Percentiles rank a stretch among this genome's conserved stretches.
These are phyloP conservation scores for Sindora glabra DNA, from an alignment of 306 rosid species.

Conservation along the genomic window DNA sequence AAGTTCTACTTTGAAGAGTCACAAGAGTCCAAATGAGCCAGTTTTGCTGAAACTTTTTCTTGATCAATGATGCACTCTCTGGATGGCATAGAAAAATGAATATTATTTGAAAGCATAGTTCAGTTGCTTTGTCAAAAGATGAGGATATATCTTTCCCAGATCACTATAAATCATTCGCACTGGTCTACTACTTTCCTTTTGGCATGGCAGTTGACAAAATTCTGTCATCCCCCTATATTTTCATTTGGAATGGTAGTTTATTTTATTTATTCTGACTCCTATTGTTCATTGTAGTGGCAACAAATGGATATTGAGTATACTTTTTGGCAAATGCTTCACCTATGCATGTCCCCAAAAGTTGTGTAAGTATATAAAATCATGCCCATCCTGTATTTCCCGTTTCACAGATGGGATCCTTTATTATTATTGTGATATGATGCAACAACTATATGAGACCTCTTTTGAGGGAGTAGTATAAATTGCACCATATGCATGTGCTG, in stretches of 20 bases:
- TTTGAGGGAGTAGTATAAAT: neutral
- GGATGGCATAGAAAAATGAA: neutral
- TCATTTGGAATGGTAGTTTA: neutral
- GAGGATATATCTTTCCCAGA: neutral
- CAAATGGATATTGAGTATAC: conserved; percentile 99
- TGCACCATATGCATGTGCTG: too few species aligned
- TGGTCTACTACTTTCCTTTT: neutral
- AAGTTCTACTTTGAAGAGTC: neutral
- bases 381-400: neutral
- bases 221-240: too few species aligned
- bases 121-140: too few species aligned
- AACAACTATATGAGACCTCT: neutral
- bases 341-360: conserved; percentile 95
- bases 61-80: neutral
- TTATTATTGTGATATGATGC: neutral
- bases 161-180: neutral
- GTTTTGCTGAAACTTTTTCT: neutral
- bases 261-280: neutral
- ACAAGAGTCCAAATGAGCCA: neutral
- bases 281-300: conserved; percentile 70
- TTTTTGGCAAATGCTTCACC: conserved; percentile 99
- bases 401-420: neutral
- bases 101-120: neutral
- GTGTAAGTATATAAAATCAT: conserved; percentile 57
- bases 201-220: neutral